Base-by-base conservation (phyloP, 129 eudicot genomes). In the Lonicera japonica region DNA sequence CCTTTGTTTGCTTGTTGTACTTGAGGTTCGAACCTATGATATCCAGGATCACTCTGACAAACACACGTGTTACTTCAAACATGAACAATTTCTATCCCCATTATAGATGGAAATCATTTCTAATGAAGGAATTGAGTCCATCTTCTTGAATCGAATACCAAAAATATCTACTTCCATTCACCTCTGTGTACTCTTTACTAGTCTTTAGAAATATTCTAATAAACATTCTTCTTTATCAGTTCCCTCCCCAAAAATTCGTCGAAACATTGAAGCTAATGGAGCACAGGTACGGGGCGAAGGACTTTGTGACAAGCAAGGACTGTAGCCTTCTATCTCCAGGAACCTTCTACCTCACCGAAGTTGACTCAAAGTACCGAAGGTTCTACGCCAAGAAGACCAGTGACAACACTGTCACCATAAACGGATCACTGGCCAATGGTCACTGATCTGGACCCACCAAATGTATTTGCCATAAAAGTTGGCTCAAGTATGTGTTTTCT, bases 251-350 rank as follows among this genome's bases (percentile, higher is more conserved):
- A 70, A 82, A 92, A 61, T 88, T 92, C 57, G 89, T 87, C 23
- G 95, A 92, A 46, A 68, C 72, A 15, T 76, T 92, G 96, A 66
- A 92, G 69, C 58, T 92, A 29, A 88, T 92, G 99, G 99, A 92
- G 95, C 87, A 92, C 53, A 80, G 99, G 65, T 92, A 92, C 23
- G 99, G 99, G 6, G 96, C 76, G 23, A 92, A 92, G 67, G 94
- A 92, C 84, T 92, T 70, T 5, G 95, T 78, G 63, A 92, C 99
- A 8, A 87, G 79, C 82, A 92, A 88, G 75, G 99, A 92, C 75
- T 69, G 72, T 5, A 87, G 83, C 54, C 99, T 87, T 71, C 73
- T 92, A n/a, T 82, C 96, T 56, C 89, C 96, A 0, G 99, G 95
- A 11, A 84, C 99, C 34, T 88, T 82, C 69, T 92, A 84, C 70